Percentiles rank a stretch among this genome's conserved stretches.
Conservation (phyloP, 2,329 filamentous ascomycete species). For the Elsinoe australis region DNA sequence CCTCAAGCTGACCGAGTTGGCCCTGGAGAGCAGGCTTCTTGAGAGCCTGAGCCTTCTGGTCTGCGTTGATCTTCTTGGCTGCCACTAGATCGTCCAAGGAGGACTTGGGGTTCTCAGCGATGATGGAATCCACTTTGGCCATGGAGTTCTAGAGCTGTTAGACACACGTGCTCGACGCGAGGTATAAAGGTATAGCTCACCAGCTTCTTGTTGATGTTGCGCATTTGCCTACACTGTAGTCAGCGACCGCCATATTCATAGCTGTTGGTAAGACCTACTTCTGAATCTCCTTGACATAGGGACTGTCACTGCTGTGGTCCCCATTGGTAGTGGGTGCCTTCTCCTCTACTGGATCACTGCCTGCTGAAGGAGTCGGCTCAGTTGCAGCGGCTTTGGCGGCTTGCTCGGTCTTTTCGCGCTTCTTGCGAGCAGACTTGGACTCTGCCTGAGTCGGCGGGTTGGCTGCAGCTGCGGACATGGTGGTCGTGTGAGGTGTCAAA, state of each 20-base stretch:
- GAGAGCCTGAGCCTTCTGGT: conserved; percentile 67
- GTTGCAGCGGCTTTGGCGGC: conserved; percentile 27
- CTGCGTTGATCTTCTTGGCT: conserved; percentile 66
- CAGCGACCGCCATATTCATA: conserved; percentile 20
- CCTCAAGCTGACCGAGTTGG: conserved; percentile 62
- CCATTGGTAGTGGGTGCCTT: conserved; percentile 45
- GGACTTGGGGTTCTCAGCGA: conserved; percentile 62
- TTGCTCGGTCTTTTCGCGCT: conserved; percentile 42
- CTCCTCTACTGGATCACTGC: conserved; percentile 25
- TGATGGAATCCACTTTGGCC: conserved; percentile 62
- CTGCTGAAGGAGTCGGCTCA: conserved; percentile 25
- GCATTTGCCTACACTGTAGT: conserved; percentile 60
- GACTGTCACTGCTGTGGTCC: conserved; percentile 60
- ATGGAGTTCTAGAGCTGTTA: conserved; percentile 52
- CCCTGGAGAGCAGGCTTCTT: conserved; percentile 68
- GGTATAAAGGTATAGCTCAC: conserved; percentile 47
- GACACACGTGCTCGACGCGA: conserved; percentile 5
- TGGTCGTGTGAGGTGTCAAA: conserved; percentile 8
- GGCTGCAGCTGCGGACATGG: conserved; percentile 60
- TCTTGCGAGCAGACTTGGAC: conserved; percentile 48
- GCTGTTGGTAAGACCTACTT: conserved; percentile 55
- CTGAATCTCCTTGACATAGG: conserved; percentile 79
- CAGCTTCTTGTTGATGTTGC: conserved; percentile 90
- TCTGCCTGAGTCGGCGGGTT: conserved; percentile 56
- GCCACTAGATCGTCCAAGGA: conserved; percentile 65